phyloP scores from a whole-genome alignment of 371 early-diverging fungal species.

The Rhizopus arrhizus region DNA sequence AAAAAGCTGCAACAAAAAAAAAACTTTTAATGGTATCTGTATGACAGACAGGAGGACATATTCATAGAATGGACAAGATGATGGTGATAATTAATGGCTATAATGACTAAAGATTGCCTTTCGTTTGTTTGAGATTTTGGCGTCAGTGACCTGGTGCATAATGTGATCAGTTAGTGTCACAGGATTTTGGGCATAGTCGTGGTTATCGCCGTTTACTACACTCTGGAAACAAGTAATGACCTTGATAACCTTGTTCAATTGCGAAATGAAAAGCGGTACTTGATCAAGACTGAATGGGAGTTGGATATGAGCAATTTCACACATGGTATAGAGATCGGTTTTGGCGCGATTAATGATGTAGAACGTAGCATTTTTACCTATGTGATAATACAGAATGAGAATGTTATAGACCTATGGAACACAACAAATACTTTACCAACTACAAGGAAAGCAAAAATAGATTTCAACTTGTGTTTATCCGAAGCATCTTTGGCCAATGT shows the following conservation, averaged over 20 bases:
- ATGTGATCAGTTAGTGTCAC: slow-evolving; percentile 22
- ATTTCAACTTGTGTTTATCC: slow-evolving; percentile 28
- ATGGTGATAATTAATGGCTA: slow-evolving; percentile 18
- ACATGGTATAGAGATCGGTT: slow-evolving; percentile 21
- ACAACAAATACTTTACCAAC: slow-evolving; percentile 21
- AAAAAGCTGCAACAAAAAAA: not conserved
- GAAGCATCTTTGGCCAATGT: slow-evolving; percentile 25
- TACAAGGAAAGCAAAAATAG: slow-evolving; percentile 21
- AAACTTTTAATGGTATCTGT: slow-evolving; percentile 14
- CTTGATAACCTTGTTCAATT: slow-evolving; percentile 24
- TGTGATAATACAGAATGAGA: slow-evolving; percentile 21
- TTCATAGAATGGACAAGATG: slow-evolving; percentile 21
- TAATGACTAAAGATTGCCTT: slow-evolving; percentile 26
- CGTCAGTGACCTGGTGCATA: slow-evolving; percentile 22
- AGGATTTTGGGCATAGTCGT: slow-evolving; percentile 26
- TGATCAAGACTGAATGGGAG: slow-evolving; percentile 26
- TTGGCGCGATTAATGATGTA: slow-evolving; percentile 22
- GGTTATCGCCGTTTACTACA: slow-evolving; percentile 19
- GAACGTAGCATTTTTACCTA: slow-evolving; percentile 28
- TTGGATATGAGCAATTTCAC: slow-evolving; percentile 29
- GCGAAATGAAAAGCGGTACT: slow-evolving; percentile 25
- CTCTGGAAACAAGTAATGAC: slow-evolving; percentile 20
- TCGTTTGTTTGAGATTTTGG: slow-evolving; percentile 22
- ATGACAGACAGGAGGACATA: slow-evolving; percentile 23
- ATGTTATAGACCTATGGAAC: slow-evolving; percentile 18